Conservation (phyloP, 2,329 filamentous ascomycete genomes). For the Botryotinia globosa region DNA sequence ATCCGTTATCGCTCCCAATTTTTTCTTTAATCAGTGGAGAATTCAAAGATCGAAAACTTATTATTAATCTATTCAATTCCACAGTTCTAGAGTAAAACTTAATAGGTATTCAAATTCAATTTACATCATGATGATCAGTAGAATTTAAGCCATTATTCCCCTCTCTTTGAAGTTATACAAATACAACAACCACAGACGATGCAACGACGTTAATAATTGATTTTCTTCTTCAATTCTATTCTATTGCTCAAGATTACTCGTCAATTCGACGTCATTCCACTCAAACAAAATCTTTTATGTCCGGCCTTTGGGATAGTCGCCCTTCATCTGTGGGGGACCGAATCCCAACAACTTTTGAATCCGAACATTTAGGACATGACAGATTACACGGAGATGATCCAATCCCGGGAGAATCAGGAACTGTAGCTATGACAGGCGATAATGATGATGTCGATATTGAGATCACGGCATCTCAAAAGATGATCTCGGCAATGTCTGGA, state of each 20-base stretch:
- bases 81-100: background rate
- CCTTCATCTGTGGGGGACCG: slow-evolving; percentile 24
- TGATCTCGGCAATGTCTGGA: slow-evolving; percentile 89
- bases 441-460: slow-evolving; percentile 50
- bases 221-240: background rate
- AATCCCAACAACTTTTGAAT: slow-evolving; percentile 28
- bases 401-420: slow-evolving; percentile 32
- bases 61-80: too few species aligned
- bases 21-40: slow-evolving; percentile 13
- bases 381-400: slow-evolving; percentile 34
- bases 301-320: slow-evolving; percentile 29
- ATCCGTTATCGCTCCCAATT: slow-evolving; percentile 9
- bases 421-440: slow-evolving; percentile 35
- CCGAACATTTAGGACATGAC: slow-evolving; percentile 31
- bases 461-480: slow-evolving; percentile 83
- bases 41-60: background rate
- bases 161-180: background rate
- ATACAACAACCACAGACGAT: background rate
- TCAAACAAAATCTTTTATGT: slow-evolving; percentile 27
- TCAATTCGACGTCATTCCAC: slow-evolving; percentile 19
- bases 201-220: background rate
- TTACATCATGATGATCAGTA: slow-evolving; percentile 4
- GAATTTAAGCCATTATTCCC: background rate
- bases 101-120: background rate
- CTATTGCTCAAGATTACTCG: background rate